Base-by-base conservation (phyloP, 306 rosid species). In the Quercus mongolica region DNA sequence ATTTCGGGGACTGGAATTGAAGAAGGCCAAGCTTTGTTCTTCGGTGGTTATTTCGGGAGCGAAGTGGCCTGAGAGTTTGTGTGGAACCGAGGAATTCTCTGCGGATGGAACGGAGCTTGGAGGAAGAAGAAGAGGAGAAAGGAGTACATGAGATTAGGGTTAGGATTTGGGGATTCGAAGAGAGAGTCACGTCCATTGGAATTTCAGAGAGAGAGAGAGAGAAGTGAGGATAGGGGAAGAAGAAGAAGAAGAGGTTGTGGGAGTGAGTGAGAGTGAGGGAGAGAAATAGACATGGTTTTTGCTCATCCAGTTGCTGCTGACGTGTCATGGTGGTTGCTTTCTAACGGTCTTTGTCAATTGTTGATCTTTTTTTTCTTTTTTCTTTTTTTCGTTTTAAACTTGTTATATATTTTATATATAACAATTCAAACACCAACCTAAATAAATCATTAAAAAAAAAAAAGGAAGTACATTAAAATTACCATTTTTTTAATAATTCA, bases 161-260 rank as follows among this genome's bases (percentile, higher is more conserved):
- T 14, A 95, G 77, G 2, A 81, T 10, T 33, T 82, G 88, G 58
- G 87, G 88, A 76, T 84, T 86, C 6, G 88, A 69, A 25, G 87
- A 81, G 87, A 93, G 77, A 84, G 86, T 77, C 78, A 90, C 80
- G 52, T 92, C 97, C 97, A 86, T 86, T 86, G 81, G 86, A 84
- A 20, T 23, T 25, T 11, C 10, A 11, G 71, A 80, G 38, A 69
- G 74, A 68, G 44, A 10, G 59, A 55, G 78, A 65, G 83, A 26
- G 44, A 30, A 76, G 7, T 41, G 65, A 33, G 76, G 72, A 73
- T 8, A 61, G 77, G 49, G 58, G 76, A 75, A 76, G 86, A 86
- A 9, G 71, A 78, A 33, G 80, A 70, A 55, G 78, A 18, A 19
- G 86, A 56, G 56, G 23, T 4, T 31, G 21, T 69, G 55, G 10